A percentile compares a stretch with the other conserved stretches of the same genome.
Conservation (phyloP, 352 stramenopile species). For the Phytopythium aichiense region DNA sequence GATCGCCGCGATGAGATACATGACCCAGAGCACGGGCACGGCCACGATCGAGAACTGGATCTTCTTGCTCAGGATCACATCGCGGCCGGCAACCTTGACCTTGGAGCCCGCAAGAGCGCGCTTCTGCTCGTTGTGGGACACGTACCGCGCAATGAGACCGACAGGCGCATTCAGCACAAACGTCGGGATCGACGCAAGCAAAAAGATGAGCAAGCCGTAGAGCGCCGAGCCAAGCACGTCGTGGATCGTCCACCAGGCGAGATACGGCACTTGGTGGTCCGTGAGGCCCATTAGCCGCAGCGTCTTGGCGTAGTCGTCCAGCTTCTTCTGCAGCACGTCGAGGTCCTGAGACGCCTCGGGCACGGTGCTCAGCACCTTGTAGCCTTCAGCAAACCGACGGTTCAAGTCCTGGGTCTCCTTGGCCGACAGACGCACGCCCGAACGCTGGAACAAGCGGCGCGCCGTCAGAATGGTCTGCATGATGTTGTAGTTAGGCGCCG, state of each 20-base stretch:
- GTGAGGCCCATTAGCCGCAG: conserved; percentile 87
- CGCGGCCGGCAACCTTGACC: conserved; percentile 88
- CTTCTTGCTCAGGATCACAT: conserved; percentile 92
- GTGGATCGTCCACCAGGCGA: conserved; percentile 84
- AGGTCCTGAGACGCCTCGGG: conserved; percentile 61
- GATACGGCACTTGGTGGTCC: conserved; percentile 89
- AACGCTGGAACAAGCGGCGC: conserved; percentile 92
- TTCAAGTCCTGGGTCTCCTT: conserved; percentile 92
- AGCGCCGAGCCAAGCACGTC: conserved; percentile 88
- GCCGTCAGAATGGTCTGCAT: conserved; percentile 95
- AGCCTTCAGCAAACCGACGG: conserved; percentile 87
- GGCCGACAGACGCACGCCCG: conserved; percentile 76
- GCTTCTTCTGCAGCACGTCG: conserved; percentile 52
- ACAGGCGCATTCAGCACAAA: conserved; percentile 91
- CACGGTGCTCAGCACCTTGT: conserved; percentile 78
- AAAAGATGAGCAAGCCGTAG: conserved; percentile 79
- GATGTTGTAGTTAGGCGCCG: conserved; percentile 95
- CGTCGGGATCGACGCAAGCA: conserved; percentile 88
- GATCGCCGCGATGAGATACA: conserved; percentile 82
- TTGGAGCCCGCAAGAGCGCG: conserved; percentile 84
- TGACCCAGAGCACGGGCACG: conserved; percentile 83
- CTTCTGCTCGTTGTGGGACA: conserved; percentile 71
- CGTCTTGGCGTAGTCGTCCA: conserved; percentile 85
- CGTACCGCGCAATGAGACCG: conserved; percentile 79
- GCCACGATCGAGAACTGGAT: conserved; percentile 91